Base-by-base conservation (phyloP, 2,329 filamentous ascomycete genomes). In the Lasiodiplodia hormozganensis region DNA sequence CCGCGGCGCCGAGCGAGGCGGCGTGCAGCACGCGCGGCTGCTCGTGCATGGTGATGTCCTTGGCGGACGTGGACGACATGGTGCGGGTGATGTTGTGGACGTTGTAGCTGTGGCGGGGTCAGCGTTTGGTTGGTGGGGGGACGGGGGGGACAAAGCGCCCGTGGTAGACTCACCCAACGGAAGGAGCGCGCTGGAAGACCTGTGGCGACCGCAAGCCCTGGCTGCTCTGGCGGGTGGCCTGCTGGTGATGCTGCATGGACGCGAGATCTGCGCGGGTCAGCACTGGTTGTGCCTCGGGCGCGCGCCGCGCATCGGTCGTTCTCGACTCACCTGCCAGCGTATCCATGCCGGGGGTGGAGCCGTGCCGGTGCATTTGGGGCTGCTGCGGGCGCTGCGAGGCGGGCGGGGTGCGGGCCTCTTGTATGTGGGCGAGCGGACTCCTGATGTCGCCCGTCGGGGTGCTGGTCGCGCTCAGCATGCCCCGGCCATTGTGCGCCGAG, bases 301-400 rank as follows among this genome's bases (percentile, higher is more conserved):
- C 58, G 58, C 52, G 52, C 64, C 10, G 23, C 43, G 53, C 7
- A 47, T 25, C 31, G 31, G 52, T 34, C 34, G 34, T 43, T 21
- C 47, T 40, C 43, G 28, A 76, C 75, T 72, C 73, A 83, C 82
- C 82, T 73, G 83, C 81, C 68, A 84, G 73, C 68, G 82, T 80
- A 68, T 85, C 83, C 81, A 85, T 83, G 56, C 81, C 79, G 36
- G 82, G 79, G 18, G 80, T 84, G 28, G 82, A 84, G 1, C 79
- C 76, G 51, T 80, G 78, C 8, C 82, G 77, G 70, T 79, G 79
- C 43, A 78, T 62, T 1, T 62, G 57, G 34, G 73, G 75, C 25
- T 77, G 74, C n/a, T 77, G 75, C 21, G 79, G 43, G 73, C 72
- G 58, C 16, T 77, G 43, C 77, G 77, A n/a, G 73, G 73, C 16